Base-by-base conservation (phyloP, 2,329 filamentous ascomycete genomes). In the Ophiostoma montium region DNA sequence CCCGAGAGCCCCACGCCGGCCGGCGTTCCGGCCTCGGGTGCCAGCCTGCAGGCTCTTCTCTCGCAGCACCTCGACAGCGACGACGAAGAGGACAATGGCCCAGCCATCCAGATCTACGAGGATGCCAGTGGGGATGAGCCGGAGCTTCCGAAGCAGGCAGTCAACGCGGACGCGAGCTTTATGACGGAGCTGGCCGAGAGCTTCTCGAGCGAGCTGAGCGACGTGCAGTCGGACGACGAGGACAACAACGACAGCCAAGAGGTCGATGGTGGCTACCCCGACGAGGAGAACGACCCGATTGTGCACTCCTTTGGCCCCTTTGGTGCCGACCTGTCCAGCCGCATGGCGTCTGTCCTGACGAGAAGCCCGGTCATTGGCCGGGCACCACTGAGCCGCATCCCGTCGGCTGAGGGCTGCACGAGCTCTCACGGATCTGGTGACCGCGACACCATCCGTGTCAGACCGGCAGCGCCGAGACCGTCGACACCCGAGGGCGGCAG, bases 211-310 rank as follows among this genome's bases (percentile, higher is more conserved):
- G 76, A 79, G 47, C 65, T 75, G 23, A 76, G 72, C 54, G 72
- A 75, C 30, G 65, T 65, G 23, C 55, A 55, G 11, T 64, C 62
- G 3, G 62, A 64, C 18, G 82, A 86, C 45, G 81, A 86, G 46
- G 80, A 85, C 46, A 80, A 21, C 30, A 41, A 94, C 55, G 80
- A 84, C 1, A 69, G 88, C 16, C 82, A 85, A 46, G 79, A 94
- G 53, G 82, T 84, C 1, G 69, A 88, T 19, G 81, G 85, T 19
- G 81, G 85, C 44, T 80, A 94, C 54, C 82, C 85, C 1, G 84
- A 90, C 57, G 89, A 95, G 68, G 90, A 96, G 65, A 95, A 95
- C 55, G 92, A 96, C 57, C 89, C 89, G 3, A 80, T 95, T 49
- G 72, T 95, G 16, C 86, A 92, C 64, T 95, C 89, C 0, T 95